Evolutionary conservation across 306 rosid species (phyloP), one percentile per base, ranked within the genome.

Genomic region (Glycine tomentella): DNA sequence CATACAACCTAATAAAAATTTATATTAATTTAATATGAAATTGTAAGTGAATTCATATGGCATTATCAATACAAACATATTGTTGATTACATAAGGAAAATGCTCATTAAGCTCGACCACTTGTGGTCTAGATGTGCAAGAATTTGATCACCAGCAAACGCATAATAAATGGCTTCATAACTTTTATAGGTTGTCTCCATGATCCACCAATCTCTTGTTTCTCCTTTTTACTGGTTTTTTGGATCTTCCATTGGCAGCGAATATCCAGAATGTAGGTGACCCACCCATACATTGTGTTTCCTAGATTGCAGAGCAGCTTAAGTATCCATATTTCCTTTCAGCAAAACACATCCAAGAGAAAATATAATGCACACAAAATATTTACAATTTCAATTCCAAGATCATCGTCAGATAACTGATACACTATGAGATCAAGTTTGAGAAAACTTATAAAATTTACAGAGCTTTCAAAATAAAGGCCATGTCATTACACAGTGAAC

Each of bases 171-270:
- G 53, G 97, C 97, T 80, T 92, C 97, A 58, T 82, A 58, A 91
- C 92, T 80, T 87, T 87, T 80, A 93, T 96, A 62, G 97, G 81
- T 46, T 89, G 80, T 87, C 74, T 92, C 99, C 99, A 96, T 70
- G 97, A 87, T 82, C 99, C 98, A 74, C 96, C 97, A 9, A 95
- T 85, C 59, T 78, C 88, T 76, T 75, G 81, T 72, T 70, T 83
- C 86, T 63, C 63, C 86, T 84, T 88, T 91, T 71, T 93, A 84
- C 65, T 91, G 91, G 72, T 69, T 89, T 10, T 69, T 89, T 10
- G 91, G 91, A 71, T 95, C 98, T 85, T 95, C 98, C 99, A 93
- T 95, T n/a, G 98, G 99, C 82, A 95, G 44, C 40, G 96, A 84
- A 88, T 95, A 95, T 79, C 97, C 98, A 15, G 98, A 93, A 38